These are phyloP conservation scores for Sanghuangporus baumii DNA, from an alignment of 1,284 basidiomycete genomes.

Conservation along the genomic window DNA sequence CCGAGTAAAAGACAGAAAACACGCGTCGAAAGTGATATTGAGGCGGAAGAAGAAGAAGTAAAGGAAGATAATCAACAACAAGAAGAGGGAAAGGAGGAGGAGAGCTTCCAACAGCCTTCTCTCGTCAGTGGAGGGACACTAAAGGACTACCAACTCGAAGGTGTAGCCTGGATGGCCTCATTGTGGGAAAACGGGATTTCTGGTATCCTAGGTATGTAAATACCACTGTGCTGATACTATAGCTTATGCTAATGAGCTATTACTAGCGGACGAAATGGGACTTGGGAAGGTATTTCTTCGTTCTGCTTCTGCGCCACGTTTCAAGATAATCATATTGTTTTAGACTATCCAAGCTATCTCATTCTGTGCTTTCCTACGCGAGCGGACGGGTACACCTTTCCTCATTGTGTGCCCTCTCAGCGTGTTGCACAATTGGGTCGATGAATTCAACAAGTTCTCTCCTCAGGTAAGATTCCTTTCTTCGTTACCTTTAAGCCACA, in stretches of 20 bases:
- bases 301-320: not conserved
- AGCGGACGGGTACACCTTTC: slow-evolving; percentile 74
- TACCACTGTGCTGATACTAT: not conserved
- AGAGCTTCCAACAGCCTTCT: slow-evolving; percentile 63
- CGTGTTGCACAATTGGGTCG: slow-evolving; percentile 88
- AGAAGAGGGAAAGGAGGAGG: slow-evolving; percentile 27
- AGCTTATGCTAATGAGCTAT: slow-evolving; percentile 1
- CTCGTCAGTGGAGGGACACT: slow-evolving; percentile 81
- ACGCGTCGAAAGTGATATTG: slow-evolving; percentile 11
- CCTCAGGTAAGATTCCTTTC: slow-evolving; percentile 47
- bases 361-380: slow-evolving; percentile 85
- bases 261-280: slow-evolving; percentile 87
- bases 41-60: slow-evolving; percentile 19
- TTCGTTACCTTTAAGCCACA: not conserved
- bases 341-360: slow-evolving; percentile 92
- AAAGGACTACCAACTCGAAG: slow-evolving; percentile 91
- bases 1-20: slow-evolving; percentile 8
- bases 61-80: slow-evolving; percentile 27
- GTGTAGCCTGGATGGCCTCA: slow-evolving; percentile 94
- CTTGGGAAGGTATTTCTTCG: slow-evolving; percentile 63
- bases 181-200: slow-evolving; percentile 93
- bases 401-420: slow-evolving; percentile 90
- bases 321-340: not conserved
- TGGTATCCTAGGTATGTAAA: slow-evolving; percentile 74
- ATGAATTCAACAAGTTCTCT: slow-evolving; percentile 83